phyloP scores from a whole-genome alignment of 2,329 filamentous ascomycete genomes.

The Curvularia verruculosa region DNA sequence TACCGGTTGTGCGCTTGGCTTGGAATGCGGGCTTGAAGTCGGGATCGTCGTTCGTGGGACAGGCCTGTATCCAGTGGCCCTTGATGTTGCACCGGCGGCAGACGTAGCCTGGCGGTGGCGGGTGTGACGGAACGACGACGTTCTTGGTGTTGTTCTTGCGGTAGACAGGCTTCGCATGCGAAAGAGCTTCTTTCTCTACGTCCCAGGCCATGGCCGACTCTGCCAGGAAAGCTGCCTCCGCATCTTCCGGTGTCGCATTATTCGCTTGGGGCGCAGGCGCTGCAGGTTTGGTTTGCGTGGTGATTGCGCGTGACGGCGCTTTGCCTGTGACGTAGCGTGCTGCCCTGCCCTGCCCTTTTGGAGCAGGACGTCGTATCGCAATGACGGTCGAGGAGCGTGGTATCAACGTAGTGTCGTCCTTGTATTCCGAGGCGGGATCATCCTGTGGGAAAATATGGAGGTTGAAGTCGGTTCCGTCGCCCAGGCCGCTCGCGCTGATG shows the following conservation, averaged over 20 bases:
- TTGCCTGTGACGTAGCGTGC: slow-evolving; percentile 96
- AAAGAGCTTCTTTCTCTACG: slow-evolving; percentile 90
- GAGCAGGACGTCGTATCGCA: slow-evolving; percentile 82
- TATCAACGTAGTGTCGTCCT: slow-evolving; percentile 97
- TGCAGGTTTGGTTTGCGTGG: slow-evolving; percentile 70
- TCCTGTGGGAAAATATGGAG: slow-evolving; percentile 93
- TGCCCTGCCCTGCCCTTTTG: slow-evolving; percentile 86
- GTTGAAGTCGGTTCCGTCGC: slow-evolving; percentile 96
- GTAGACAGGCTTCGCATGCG: slow-evolving; percentile 63
- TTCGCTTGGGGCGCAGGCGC: slow-evolving; percentile 54
- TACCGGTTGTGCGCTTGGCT: slow-evolving; percentile 95
- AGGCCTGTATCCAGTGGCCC: slow-evolving; percentile 99
- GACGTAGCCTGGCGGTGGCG: slow-evolving; percentile 90
- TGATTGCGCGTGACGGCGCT: slow-evolving; percentile 81
- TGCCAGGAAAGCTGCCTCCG: slow-evolving; percentile 89
- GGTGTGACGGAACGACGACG: slow-evolving; percentile 84
- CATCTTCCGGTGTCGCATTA: slow-evolving; percentile 86
- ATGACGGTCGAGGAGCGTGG: slow-evolving; percentile 93
- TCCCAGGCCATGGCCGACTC: slow-evolving; percentile 91
- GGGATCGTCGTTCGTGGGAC: slow-evolving; percentile 97
- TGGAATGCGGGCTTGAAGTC: slow-evolving; percentile 92
- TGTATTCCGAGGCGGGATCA: slow-evolving; percentile 84
- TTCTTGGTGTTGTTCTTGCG: slow-evolving; percentile 60
- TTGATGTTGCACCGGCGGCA: slow-evolving; percentile 97
- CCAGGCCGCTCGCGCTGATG: slow-evolving; percentile 89